These are phyloP conservation scores for Exophiala sp. DNA, from an alignment of 2,329 filamentous ascomycete genomes.

Conservation along the genomic window DNA sequence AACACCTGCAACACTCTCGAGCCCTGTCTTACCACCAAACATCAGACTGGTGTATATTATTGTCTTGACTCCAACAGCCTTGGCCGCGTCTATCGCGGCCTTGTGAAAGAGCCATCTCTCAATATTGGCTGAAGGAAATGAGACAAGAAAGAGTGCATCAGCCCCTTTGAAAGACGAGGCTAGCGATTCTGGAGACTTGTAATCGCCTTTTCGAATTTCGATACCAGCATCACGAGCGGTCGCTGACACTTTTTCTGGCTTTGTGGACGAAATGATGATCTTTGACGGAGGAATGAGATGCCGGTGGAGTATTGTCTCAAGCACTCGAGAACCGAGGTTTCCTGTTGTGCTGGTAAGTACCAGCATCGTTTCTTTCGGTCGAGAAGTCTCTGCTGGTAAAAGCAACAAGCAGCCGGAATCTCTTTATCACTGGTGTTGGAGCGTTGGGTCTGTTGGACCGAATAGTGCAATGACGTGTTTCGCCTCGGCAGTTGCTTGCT, in stretches of 20 bases:
- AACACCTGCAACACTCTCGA: conserved; percentile 45
- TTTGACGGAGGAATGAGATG: conserved; percentile 39
- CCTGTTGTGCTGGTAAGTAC: conserved; percentile 26
- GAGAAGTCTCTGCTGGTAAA: too few species aligned
- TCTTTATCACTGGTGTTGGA: too few species aligned
- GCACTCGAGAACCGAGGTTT: conserved; percentile 25
- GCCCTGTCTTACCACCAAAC: conserved; percentile 44
- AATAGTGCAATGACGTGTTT: conserved; percentile 8
- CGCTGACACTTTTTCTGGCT: conserved; percentile 42
- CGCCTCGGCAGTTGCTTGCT: conserved; percentile 6
- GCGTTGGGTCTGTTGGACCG: background rate
- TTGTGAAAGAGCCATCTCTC: conserved; percentile 45
- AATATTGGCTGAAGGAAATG: conserved; percentile 50
- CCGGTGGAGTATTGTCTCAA: conserved; percentile 17
- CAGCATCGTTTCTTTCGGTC: conserved; percentile 5
- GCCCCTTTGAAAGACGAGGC: conserved; percentile 49
- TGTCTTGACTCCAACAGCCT: conserved; percentile 49
- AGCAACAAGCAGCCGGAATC: too few species aligned
- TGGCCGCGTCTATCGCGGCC: conserved; percentile 52
- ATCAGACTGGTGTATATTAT: conserved; percentile 60
- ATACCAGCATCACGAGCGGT: conserved; percentile 43
- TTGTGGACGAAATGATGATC: conserved; percentile 48
- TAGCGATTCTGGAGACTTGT: conserved; percentile 47
- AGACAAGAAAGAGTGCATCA: conserved; percentile 54
- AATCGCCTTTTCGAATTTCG: conserved; percentile 51